These are phyloP conservation scores for Aureoboletus auriporus DNA, from an alignment of 768 basidiomycete species.

Conservation along the genomic window DNA sequence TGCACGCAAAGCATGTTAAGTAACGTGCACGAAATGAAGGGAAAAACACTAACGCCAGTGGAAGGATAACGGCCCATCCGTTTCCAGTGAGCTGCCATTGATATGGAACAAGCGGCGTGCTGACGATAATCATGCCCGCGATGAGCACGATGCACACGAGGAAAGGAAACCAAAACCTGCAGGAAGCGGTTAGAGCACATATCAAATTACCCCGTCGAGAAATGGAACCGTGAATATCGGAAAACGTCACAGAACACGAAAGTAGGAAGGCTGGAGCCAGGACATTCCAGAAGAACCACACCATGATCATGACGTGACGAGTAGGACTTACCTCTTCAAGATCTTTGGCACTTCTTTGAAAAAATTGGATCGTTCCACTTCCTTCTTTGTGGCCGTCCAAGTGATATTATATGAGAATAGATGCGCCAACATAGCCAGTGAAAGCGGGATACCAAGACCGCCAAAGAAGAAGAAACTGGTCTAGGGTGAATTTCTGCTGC, in stretches of 20 bases:
- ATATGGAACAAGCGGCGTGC: slow-evolving; percentile 49
- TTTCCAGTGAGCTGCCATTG: slow-evolving; percentile 61
- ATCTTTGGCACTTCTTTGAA: slow-evolving; percentile 87
- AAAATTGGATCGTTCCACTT: slow-evolving; percentile 86
- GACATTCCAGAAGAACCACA: background rate
- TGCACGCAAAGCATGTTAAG: slow-evolving; percentile 22
- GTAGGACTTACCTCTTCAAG: slow-evolving; percentile 40
- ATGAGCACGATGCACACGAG: slow-evolving; percentile 51
- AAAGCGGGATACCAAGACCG: slow-evolving; percentile 53
- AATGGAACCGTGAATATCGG: background rate
- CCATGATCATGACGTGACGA: background rate
- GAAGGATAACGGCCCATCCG: slow-evolving; percentile 72
- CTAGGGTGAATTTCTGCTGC: slow-evolving; percentile 4
- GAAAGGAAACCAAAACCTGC: slow-evolving; percentile 32
- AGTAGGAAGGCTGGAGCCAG: background rate
- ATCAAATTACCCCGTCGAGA: slow-evolving; percentile 1
- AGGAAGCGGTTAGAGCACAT: slow-evolving; percentile 13
- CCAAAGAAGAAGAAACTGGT: slow-evolving; percentile 49
- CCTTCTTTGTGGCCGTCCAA: slow-evolving; percentile 68
- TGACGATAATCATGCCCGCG: slow-evolving; percentile 59
- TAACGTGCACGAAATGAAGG: background rate
- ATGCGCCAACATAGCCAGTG: slow-evolving; percentile 51
- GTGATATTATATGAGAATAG: slow-evolving; percentile 55
- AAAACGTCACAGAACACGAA: background rate
- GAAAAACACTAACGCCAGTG: slow-evolving; percentile 57